Evolutionary conservation across 2,329 filamentous ascomycete species (phyloP).

Genomic region (Hypoxylon sp.): DNA sequence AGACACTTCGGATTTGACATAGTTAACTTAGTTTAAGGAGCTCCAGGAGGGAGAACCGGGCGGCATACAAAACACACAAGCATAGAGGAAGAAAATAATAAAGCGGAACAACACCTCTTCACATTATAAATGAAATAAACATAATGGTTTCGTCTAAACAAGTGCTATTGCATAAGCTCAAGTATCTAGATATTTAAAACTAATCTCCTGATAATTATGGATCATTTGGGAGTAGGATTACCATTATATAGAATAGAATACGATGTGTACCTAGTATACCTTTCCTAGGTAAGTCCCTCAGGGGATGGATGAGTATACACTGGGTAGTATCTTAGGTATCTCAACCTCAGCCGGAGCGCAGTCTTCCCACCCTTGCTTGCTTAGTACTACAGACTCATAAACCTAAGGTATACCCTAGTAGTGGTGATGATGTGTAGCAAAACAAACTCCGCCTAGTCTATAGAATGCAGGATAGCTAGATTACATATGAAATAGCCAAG

Average conservation of each 20-base stretch:
- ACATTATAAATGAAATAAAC: too few species aligned
- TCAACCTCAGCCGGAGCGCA: conserved; percentile 9
- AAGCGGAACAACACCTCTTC: neutral
- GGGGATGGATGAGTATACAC: neutral
- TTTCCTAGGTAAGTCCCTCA: neutral
- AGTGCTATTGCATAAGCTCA: too few species aligned
- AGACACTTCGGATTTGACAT: neutral
- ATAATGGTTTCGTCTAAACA: too few species aligned
- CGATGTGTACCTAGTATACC: neutral
- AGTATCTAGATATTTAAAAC: too few species aligned
- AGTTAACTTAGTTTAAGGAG: neutral
- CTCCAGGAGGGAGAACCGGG: neutral
- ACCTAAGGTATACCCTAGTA: conserved; percentile 9
- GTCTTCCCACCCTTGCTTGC: conserved; percentile 14
- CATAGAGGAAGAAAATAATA: conserved; percentile 1
- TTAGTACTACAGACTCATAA: conserved; percentile 10
- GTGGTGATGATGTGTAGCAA: conserved; percentile 4
- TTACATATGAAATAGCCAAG: conserved; percentile 33
- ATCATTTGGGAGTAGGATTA: neutral
- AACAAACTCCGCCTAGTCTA: conserved; percentile 10
- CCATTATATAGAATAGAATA: neutral
- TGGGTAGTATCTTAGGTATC: conserved; percentile 6
- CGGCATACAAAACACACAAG: neutral
- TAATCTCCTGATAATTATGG: neutral
- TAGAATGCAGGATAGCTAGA: conserved; percentile 19